Evolutionary conservation across 225 moss, liverwort and hornwort species (phyloP).

Genomic region (Polytrichum formosum): DNA sequence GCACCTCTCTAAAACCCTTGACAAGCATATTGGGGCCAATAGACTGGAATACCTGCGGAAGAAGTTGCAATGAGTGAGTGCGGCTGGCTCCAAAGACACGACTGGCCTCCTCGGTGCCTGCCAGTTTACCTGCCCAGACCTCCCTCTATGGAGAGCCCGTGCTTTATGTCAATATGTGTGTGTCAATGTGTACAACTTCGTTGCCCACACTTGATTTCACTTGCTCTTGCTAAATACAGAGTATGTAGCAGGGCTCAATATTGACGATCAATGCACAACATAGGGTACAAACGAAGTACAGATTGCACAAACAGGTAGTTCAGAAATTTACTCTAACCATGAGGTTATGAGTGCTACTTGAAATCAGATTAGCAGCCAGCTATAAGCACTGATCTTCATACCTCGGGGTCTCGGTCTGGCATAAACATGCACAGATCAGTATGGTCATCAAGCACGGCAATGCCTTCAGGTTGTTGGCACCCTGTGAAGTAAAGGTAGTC

Average conservation of each 20-base stretch:
- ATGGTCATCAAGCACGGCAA: conserved; percentile 79
- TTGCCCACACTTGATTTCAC: not conserved
- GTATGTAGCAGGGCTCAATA: not conserved
- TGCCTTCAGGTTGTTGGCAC: conserved; percentile 91
- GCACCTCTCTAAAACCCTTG: not conserved
- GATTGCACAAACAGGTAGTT: not conserved
- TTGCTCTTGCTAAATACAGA: not conserved
- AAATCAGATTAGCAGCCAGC: not conserved
- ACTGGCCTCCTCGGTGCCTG: conserved; percentile 72
- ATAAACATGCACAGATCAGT: conserved; percentile 90
- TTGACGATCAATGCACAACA: not conserved
- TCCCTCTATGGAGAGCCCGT: conserved; percentile 73
- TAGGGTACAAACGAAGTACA: not conserved
- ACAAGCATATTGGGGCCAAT: too few species aligned
- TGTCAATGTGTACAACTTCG: not conserved
- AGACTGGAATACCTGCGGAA: conserved; percentile 54
- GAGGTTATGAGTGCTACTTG: not conserved
- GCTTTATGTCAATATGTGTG: not conserved
- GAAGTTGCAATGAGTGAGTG: conserved; percentile 47
- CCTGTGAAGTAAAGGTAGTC: conserved; percentile 97
- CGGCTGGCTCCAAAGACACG: conserved; percentile 70
- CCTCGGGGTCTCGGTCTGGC: conserved; percentile 84
- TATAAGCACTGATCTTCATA: conserved; percentile 18
- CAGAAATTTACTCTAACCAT: too few species aligned
- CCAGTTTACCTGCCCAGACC: conserved; percentile 83